Evolutionary conservation across 2,329 filamentous ascomycete species (phyloP).

Genomic region (Cordyceps farinosa): DNA sequence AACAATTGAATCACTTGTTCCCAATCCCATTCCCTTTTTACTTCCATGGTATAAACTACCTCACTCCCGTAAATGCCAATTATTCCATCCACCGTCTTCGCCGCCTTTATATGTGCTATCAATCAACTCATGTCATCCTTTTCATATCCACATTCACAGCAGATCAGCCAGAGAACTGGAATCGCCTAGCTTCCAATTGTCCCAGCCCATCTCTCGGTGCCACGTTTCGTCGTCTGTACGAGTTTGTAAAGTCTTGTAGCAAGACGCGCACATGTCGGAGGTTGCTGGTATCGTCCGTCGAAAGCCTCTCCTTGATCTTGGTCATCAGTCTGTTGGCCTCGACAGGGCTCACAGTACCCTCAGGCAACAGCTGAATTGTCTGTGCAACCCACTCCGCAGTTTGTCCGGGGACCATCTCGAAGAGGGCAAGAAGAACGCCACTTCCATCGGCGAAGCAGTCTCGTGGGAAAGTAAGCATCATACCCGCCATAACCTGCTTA

Average conservation of each 20-base stretch:
- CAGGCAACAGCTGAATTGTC: slow-evolving; percentile 79
- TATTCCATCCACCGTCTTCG: slow-evolving; percentile 13
- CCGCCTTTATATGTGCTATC: slow-evolving; percentile 18
- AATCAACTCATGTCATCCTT: slow-evolving; percentile 12
- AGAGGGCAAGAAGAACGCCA: slow-evolving; percentile 83
- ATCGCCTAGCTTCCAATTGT: slow-evolving; percentile 78
- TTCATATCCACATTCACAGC: not conserved
- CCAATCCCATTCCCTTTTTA: not conserved
- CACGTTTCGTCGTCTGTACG: slow-evolving; percentile 87
- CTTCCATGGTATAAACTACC: slow-evolving; percentile 17
- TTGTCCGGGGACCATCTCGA: slow-evolving; percentile 78
- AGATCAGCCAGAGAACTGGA: slow-evolving; percentile 63
- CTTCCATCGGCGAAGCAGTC: slow-evolving; percentile 95
- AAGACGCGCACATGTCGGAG: slow-evolving; percentile 76
- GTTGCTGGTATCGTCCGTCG: slow-evolving; percentile 57
- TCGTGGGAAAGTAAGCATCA: slow-evolving; percentile 98
- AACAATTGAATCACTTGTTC: slow-evolving; percentile 18
- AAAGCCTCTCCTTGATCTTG: slow-evolving; percentile 76
- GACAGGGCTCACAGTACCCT: slow-evolving; percentile 72
- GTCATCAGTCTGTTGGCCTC: slow-evolving; percentile 78
- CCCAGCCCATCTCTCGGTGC: slow-evolving; percentile 91
- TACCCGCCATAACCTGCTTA: slow-evolving; percentile 87
- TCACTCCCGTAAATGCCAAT: slow-evolving; percentile 20
- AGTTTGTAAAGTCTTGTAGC: slow-evolving; percentile 95
- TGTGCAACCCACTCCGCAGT: slow-evolving; percentile 78